Evolutionary conservation across 2,329 filamentous ascomycete species (phyloP), one percentile per base, ranked within the genome.

Genomic region (Fusarium denticulatum): DNA sequence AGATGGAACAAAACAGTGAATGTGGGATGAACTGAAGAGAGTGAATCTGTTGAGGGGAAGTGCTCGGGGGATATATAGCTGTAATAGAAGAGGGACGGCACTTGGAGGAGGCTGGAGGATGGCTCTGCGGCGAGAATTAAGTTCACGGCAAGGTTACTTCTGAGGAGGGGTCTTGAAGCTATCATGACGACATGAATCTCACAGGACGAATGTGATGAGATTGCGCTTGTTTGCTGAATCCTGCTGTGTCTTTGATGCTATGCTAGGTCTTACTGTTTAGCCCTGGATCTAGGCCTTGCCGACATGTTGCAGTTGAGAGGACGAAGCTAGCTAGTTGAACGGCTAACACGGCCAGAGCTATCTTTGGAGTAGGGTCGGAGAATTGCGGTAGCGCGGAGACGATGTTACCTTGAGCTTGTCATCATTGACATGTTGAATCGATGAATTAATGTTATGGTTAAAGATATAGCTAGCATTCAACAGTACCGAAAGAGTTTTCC

Each of bases 261-360:
- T n/a, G 34, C 26, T 58, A 58, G 53, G 42, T 69, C 65, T 69
- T 46, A 58, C 65, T 30, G 15, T 11, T 37, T 24, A 52, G 32
- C 18, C 24, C 52, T 39, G 50, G 57, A 20, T 46, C 43, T 55
- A 67, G 59, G 36, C 60, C 56, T 34, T 45, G 36, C 60, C 59
- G 47, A 30, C n/a, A 39, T 66, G 43, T 52, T 47, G 32, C 52
- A 53, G 16, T 56, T 46, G 43, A n/a, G 6, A 39, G 16, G 40
- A 24, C 24, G 26, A 18, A 22, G 28, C 53, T 60, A 67, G 28
- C 28, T 30, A 47, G 28, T 47, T 47, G 50, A 56, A 26, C 70
- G 70, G 70, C 43, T 72, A 73, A 61, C 24, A 67, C 65, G 65
- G 65, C 65, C 56, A 47, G 58, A 57, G 46, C 66, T 67, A 57